Base-by-base conservation (phyloP, 2,329 filamentous ascomycete species). In the Ceratocystiopsis minuta region DNA sequence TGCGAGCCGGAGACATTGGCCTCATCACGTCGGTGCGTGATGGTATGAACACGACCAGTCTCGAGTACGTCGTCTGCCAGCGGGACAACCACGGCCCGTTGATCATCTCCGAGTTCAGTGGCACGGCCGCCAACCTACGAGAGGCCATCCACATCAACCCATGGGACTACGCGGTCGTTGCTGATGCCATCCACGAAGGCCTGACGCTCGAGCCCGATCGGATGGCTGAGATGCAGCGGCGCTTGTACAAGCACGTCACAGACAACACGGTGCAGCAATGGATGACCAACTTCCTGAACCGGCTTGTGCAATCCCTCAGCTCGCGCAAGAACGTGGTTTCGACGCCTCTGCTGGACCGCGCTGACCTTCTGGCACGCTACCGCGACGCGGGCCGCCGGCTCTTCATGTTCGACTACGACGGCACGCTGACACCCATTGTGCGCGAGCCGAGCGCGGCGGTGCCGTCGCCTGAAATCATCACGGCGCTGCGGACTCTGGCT, bases 331-430 rank as follows among this genome's bases (percentile, higher is more conserved):
- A 80, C 46, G 72, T 76, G 12, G 73, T 80, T 44, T 74, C 79
- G 4, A 96, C 88, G 1, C 88, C 88, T 0, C 69, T 80, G 2
- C 72, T 96, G 16, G 86, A 96, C 55, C 77, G 78, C 33, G 67
- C 75, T 4, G 67, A 75, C 47, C 61, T 95, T 49, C 65, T 93
- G 34, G 64, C 69, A 42, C 78, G 78, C 46, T 96, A 95, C 59
- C 74, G 76, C 46, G 65, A 70, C 34, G 77, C 85, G 4, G 72
- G 72, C 47, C 84, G 82, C 60, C 77, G 90, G 12, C 67, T 98
- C 3, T 94, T 96, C 65, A 88, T 98, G 83, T 95, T 96, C 56
- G 90, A 98, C 62, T 98, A 98, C 54, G 90, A 98, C 57, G 90
- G 90, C 38, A 98, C 90, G 0, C 70, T 98, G 42, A 96, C 90